These are phyloP conservation scores for Tephrocybe sp. DNA, from an alignment of 768 basidiomycete genomes.

Conservation along the genomic window DNA sequence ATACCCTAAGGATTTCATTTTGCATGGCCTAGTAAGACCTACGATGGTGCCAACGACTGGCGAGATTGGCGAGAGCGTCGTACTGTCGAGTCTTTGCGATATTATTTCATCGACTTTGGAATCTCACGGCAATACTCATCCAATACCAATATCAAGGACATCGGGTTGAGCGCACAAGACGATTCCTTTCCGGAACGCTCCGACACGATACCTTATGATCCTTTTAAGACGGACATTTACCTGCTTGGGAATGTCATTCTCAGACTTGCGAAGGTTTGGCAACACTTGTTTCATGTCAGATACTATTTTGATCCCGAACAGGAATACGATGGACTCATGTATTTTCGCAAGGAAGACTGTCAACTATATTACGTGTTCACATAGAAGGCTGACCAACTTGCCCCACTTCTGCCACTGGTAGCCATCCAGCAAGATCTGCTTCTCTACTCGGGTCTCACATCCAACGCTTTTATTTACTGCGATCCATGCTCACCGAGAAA, in stretches of 20 bases:
- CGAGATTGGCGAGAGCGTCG: conserved; percentile 20
- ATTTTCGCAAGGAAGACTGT: too few relatives aligned
- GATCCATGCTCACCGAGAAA: too few relatives aligned
- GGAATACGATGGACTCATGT: too few relatives aligned
- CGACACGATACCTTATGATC: conserved; percentile 23
- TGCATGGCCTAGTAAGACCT: neutral
- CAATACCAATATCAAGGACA: conserved; percentile 18
- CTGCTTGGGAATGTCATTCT: conserved; percentile 32
- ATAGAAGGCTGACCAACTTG: too few relatives aligned
- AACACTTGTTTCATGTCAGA: too few relatives aligned
- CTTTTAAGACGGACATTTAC: conserved; percentile 43
- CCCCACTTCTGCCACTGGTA: too few relatives aligned
- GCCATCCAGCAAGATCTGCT: too few relatives aligned
- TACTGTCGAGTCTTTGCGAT: conserved; percentile 27
- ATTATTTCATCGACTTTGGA: conserved; percentile 38
- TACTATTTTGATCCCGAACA: too few relatives aligned
- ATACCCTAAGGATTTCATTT: conserved; percentile 25
- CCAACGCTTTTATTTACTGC: neutral
- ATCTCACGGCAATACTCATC: conserved; percentile 25
- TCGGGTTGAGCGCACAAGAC: conserved; percentile 36
- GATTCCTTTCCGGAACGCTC: conserved; percentile 34
- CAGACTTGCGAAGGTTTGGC: neutral
- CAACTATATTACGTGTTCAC: too few relatives aligned
- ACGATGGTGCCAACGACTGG: conserved; percentile 14
- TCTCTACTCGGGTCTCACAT: neutral